These are phyloP conservation scores for Misopates orontium DNA, from an alignment of 257 asterid species.

Conservation along the genomic window DNA sequence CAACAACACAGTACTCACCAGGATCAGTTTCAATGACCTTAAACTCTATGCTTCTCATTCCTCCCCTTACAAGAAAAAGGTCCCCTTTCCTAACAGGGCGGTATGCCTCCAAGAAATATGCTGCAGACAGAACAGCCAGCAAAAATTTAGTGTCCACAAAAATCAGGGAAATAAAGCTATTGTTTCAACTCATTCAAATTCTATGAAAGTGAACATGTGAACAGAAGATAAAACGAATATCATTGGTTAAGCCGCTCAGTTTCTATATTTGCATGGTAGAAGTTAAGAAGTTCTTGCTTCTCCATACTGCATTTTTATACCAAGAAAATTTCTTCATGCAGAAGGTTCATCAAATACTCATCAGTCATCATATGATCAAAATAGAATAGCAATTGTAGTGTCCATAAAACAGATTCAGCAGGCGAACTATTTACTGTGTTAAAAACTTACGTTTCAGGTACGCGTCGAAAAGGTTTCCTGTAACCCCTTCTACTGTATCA, in stretches of 20 bases:
- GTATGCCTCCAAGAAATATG: slow-evolving; percentile 57
- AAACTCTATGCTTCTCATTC: slow-evolving; percentile 67
- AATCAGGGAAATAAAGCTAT: background rate
- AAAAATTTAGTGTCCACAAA: background rate
- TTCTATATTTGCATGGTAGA: background rate
- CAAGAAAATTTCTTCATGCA: background rate
- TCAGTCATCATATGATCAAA: background rate
- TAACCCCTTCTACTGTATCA: slow-evolving; percentile 71
- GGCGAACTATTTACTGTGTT: background rate
- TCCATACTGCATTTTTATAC: background rate
- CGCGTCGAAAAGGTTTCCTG: slow-evolving; percentile 66
- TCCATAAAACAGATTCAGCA: background rate
- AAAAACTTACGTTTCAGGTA: slow-evolving; percentile 62
- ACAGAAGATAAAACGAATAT: background rate
- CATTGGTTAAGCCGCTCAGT: too few relatives aligned
- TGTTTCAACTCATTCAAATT: background rate
- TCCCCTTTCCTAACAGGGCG: slow-evolving; percentile 60
- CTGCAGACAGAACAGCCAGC: slow-evolving; percentile 30
- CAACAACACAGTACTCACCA: slow-evolving; percentile 55
- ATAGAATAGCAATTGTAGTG: too few relatives aligned
- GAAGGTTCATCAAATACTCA: background rate
- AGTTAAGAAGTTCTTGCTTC: background rate
- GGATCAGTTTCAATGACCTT: slow-evolving; percentile 60
- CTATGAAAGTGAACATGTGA: background rate
- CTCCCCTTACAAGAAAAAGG: slow-evolving; percentile 55